A percentile compares a stretch with the other conserved stretches of the same genome.
These are phyloP conservation scores for Mycena galopus DNA, from an alignment of 768 basidiomycete species.

Conservation along the genomic window DNA sequence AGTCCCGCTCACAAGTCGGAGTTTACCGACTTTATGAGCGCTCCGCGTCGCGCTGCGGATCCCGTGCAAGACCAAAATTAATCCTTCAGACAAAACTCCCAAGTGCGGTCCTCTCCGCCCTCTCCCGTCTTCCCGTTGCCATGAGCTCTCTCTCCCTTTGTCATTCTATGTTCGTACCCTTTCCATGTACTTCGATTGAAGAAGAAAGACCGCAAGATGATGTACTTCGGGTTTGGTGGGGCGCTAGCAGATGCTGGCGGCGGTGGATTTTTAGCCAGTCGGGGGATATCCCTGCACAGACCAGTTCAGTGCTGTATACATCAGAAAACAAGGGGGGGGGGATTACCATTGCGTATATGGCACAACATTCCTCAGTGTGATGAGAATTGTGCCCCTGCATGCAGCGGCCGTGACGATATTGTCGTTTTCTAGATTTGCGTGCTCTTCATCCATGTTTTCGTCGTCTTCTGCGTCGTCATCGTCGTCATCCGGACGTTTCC, in stretches of 20 bases:
- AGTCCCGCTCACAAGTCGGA: background rate
- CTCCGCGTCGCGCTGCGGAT: background rate
- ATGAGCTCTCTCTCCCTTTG: conserved; percentile 84
- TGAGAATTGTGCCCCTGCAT: conserved; percentile 79
- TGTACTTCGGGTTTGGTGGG: conserved; percentile 75
- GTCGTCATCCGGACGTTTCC: conserved; percentile 60
- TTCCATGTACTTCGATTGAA: conserved; percentile 81
- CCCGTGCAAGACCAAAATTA: background rate
- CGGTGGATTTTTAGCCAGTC: conserved; percentile 82
- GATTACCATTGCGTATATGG: conserved; percentile 90
- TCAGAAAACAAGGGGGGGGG: background rate
- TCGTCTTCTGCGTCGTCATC: conserved; percentile 48
- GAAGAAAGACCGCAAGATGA: conserved; percentile 80
- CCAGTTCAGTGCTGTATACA: conserved; percentile 16
- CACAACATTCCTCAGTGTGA: conserved; percentile 87
- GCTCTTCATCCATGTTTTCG: conserved; percentile 38
- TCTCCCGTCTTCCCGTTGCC: conserved; percentile 76
- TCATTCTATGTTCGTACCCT: conserved; percentile 95
- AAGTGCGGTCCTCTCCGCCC: conserved; percentile 86
- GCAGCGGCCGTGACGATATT: conserved; percentile 34
- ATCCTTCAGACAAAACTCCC: conserved; percentile 82
- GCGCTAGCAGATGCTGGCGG: conserved; percentile 59
- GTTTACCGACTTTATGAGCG: background rate
- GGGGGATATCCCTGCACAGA: conserved; percentile 75
- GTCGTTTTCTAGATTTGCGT: conserved; percentile 46